These are phyloP conservation scores for Piper betle DNA, from an alignment of 164 flowering plant genomes.

Conservation along the genomic window DNA sequence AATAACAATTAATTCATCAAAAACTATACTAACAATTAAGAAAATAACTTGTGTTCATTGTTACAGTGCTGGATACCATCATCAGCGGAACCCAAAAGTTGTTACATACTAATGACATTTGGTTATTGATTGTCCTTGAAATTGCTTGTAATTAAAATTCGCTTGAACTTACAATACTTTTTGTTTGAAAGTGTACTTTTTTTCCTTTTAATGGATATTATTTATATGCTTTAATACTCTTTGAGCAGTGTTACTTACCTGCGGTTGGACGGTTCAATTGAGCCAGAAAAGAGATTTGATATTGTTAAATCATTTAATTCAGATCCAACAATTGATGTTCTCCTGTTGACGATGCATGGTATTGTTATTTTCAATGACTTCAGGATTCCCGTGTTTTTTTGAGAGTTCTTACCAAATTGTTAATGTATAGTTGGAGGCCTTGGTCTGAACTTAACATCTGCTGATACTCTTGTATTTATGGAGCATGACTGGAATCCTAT, in stretches of 20 bases:
- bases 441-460: constrained; percentile 95
- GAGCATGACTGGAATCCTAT: constrained; percentile 99
- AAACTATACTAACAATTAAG: no score
- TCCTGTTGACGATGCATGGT: constrained; percentile 98
- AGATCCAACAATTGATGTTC: constrained; percentile 92
- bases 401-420: constrained; percentile 1
- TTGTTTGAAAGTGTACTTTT: no score
- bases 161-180: no score
- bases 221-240: no score
- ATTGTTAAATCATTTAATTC: constrained; percentile 96
- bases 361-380: constrained; percentile 8
- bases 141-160: no score
- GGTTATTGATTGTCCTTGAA: no score
- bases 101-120: no score
- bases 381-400: background rate
- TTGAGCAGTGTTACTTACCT: constrained; percentile 70
- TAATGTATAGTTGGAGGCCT: constrained; percentile 84
- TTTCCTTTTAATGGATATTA: no score
- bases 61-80: no score
- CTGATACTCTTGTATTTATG: constrained; percentile 93
- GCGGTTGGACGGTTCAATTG: constrained; percentile 96
- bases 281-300: constrained; percentile 85
- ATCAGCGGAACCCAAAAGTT: no score
- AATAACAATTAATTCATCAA: no score
- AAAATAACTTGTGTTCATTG: no score